Conservation (phyloP, 176 grass and related monocot species). For the Rhipidocladum racemiflorum region DNA sequence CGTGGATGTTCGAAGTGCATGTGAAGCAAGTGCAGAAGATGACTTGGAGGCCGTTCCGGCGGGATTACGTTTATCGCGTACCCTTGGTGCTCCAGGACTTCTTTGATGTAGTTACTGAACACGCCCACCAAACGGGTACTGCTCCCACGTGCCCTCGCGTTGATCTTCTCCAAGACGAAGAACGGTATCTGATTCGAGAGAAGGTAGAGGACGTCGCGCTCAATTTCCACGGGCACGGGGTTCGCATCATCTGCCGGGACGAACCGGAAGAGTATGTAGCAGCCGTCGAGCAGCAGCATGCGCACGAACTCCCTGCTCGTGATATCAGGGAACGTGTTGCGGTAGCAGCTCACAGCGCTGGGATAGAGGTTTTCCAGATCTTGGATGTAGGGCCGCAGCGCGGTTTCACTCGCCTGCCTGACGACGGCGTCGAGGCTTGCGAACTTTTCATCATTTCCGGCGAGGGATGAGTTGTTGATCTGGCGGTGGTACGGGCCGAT, state of each 20-base stretch:
- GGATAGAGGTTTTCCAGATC: not conserved
- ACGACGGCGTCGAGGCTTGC: not conserved
- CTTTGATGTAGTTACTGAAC: too few species aligned
- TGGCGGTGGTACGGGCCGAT: not conserved
- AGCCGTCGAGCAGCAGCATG: slow-evolving; percentile 37
- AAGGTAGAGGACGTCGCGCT: not conserved
- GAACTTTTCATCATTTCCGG: not conserved
- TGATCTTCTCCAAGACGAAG: slow-evolving; percentile 3
- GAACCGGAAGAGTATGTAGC: not conserved
- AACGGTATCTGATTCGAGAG: slow-evolving; percentile 34
- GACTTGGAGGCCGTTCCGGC: not conserved
- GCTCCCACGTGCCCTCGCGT: too few species aligned
- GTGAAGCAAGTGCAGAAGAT: slow-evolving; percentile 32
- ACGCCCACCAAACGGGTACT: too few species aligned
- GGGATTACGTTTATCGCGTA: not conserved
- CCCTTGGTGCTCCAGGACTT: rapidly evolving
- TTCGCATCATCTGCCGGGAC: too few species aligned
- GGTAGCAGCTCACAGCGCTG: not conserved
- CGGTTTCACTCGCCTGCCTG: too few species aligned
- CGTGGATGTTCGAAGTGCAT: not conserved
- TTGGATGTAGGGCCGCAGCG: not conserved
- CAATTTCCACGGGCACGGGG: too few species aligned
- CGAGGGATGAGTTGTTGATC: not conserved
- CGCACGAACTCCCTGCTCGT: not conserved
- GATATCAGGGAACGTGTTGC: not conserved